Base-by-base conservation (phyloP, 352 stramenopile genomes). In the Halophytophthora polymorphica region DNA sequence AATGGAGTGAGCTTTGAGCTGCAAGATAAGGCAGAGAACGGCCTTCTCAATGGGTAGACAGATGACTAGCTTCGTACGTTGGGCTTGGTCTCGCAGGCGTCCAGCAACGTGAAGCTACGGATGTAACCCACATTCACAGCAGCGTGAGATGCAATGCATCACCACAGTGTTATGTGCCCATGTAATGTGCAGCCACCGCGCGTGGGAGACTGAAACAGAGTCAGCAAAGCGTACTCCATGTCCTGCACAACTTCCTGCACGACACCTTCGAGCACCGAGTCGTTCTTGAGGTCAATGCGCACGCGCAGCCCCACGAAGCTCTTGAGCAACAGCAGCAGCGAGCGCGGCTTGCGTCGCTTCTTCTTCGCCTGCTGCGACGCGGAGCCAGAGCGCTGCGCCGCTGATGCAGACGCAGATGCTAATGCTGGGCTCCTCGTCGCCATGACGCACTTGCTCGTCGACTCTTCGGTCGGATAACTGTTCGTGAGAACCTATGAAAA, bases 201-300 rank as follows among this genome's bases (percentile, higher is more conserved):
- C 25, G 4, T 31, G 8, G 25, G 8, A 8, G 4, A 8, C 25
- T 10, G 25, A 8, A 31, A 31, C 25, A 31, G 33, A 18, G 10
- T 14, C 22, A 49, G 47, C 21, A 11, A 6, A 29, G 71, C 74
- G 33, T 58, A 90, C 78, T 95, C 85, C 85, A 95, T 95, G 56
- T 91, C 83, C 50, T 86, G 61, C 29, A 91, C 65, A 15, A 95
- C 85, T 53, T 95, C 85, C 50, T 92, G 69, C 34, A 95, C 82
- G 10, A 89, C 54, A 14, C 85, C 84, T 43, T 90, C 79, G 31
- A 95, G 39, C n/a, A 82, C 51, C 15, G 63, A 82, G 53, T 95
- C 85, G 40, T 91, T 93, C 58, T 95, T 95, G 14, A 93, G 63
- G 25, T 95, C 78, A 35, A 93, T 84, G 28, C 74, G 78, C 42